A percentile compares a stretch with the other conserved stretches of the same genome.
Evolutionary conservation across 75 land plant genomes (phyloP).

Genomic region (Pinus tabuliformis): DNA sequence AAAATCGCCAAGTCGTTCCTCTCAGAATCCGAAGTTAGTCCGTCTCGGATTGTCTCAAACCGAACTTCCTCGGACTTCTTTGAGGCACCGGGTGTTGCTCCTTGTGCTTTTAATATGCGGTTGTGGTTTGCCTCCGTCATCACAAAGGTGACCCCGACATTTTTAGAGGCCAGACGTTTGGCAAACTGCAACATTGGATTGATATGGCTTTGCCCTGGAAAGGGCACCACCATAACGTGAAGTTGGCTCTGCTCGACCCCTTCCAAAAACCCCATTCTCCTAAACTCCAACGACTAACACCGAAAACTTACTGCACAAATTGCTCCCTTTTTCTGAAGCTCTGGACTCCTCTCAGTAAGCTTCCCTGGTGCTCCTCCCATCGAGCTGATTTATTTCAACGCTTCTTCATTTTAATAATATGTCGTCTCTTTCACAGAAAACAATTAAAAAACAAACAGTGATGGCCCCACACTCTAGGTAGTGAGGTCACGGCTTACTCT

Average conservation of each 20-base stretch:
- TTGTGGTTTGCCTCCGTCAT: background rate
- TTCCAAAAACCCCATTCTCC: no score
- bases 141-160: background rate
- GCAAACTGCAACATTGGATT: constrained; percentile 13
- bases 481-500: no score
- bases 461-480: no score
- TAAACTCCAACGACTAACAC: no score
- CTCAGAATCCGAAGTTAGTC: background rate
- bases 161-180: background rate
- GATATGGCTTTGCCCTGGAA: constrained; percentile 13
- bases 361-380: no score
- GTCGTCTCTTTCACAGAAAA: no score
- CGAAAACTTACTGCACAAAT: no score
- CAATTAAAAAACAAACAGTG: no score
- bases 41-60: background rate
- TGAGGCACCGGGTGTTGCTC: background rate
- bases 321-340: no score
- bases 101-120: background rate
- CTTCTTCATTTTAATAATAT: no score
- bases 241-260: background rate
- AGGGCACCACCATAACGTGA: constrained; percentile 17
- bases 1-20: background rate
- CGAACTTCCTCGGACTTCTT: background rate
- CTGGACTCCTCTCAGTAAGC: no score
- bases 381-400: no score